Base-by-base conservation (phyloP, 331 rosid species). In the Malus hybrid region DNA sequence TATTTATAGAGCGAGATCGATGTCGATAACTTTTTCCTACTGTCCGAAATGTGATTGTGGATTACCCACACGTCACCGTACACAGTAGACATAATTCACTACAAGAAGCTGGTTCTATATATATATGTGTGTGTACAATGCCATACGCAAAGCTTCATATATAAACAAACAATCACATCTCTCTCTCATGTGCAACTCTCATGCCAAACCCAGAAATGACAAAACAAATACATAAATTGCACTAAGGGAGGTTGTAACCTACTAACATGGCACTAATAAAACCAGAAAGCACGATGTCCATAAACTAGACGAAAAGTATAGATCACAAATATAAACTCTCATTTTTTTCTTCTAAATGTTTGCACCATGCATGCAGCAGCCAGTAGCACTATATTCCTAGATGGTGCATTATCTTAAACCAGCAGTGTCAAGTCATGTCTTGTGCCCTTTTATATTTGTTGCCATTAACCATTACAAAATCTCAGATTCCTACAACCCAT, bases 401-500 rank as follows among this genome's bases (percentile, higher is more conserved):
- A 10, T 10, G 7, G 61, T 55, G 69, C 69, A 10, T 16, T 56
- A 16, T 55, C 52, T 28, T 32, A 56, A 56, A n/a, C 64, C 48
- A 71, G 27, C 13, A 13, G 42, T 0, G 52, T 71, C 75, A 55
- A 19, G 22, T 55, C 24, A 1, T 42, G 24, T 32, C 33, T 3
- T 32, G 33, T 42, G 48, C 48, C 0, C 48, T 3, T 42, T 42
- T 42, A 42, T 42, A 42, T 42, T 39, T 42, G 48, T 42, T 42
- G 48, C 48, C 48, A 42, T 42, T 0, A 42, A 42, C 48, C 48
- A 42, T 42, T 42, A 42, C 48, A 10, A 10, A 10, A 79, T 80
- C 66, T 27, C 75, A 63, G 80, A 78, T 79, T 70, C 84, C 77
- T 36, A 73, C 52, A 72, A 44, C 74, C 60, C 71, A 27, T 73